Conservation (phyloP, 768 basidiomycete genomes). For the Mycena filopes region DNA sequence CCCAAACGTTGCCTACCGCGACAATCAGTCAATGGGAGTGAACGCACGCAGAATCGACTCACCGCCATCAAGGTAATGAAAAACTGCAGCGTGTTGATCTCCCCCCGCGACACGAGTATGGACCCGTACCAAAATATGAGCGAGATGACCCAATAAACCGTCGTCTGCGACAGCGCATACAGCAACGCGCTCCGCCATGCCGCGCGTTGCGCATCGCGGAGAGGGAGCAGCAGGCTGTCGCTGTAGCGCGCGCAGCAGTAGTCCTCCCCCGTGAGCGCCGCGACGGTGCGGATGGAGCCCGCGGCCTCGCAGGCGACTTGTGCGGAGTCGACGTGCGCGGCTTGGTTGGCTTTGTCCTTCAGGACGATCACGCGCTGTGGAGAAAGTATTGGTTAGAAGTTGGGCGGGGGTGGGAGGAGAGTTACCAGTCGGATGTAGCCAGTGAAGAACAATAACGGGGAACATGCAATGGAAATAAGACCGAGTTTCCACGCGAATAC, state of each 20-base stretch:
- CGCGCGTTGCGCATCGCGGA: slow-evolving; percentile 67
- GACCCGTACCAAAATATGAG: slow-evolving; percentile 85
- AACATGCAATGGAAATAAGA: slow-evolving; percentile 84
- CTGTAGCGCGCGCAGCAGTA: slow-evolving; percentile 78
- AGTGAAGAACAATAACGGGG: slow-evolving; percentile 70
- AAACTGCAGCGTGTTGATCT: slow-evolving; percentile 73
- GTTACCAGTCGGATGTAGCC: slow-evolving; percentile 87
- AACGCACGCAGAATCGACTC: slow-evolving; percentile 11
- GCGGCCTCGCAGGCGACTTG: slow-evolving; percentile 94
- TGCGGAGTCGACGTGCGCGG: slow-evolving; percentile 79
- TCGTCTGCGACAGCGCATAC: slow-evolving; percentile 79
- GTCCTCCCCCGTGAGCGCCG: slow-evolving; percentile 87
- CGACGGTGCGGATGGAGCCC: slow-evolving; percentile 89
- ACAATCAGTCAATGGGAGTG: background rate
- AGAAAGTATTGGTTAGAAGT: background rate
- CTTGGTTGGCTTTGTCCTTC: slow-evolving; percentile 85
- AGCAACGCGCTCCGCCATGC: slow-evolving; percentile 71
- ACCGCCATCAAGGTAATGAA: slow-evolving; percentile 85
- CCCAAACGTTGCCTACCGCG: slow-evolving; percentile 21
- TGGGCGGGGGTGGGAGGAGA: slow-evolving; percentile 7
- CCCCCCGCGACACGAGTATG: slow-evolving; percentile 61
- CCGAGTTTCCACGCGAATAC: slow-evolving; percentile 81
- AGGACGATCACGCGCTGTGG: slow-evolving; percentile 82
- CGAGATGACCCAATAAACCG: slow-evolving; percentile 82
- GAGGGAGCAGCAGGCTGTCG: slow-evolving; percentile 74